Evolutionary conservation across 345 rosid species (phyloP).

Genomic region (Hibiscus syriacus): DNA sequence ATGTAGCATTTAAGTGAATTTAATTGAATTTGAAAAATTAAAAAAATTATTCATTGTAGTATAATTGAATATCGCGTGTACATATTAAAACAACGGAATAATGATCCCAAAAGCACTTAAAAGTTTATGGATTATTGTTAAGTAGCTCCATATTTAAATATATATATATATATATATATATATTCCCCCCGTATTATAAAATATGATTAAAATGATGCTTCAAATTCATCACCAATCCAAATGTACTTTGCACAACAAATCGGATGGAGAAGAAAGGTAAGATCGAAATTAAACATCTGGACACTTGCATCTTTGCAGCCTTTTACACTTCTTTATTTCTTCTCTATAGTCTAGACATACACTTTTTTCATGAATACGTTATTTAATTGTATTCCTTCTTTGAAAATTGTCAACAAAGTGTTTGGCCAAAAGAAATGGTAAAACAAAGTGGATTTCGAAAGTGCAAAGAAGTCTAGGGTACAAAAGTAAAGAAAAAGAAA

Average conservation of each 20-base stretch:
- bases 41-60: background rate
- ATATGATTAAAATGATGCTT: background rate
- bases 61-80: background rate
- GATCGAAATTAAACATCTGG: background rate
- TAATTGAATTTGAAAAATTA: background rate
- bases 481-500: background rate
- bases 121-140: background rate
- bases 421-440: background rate
- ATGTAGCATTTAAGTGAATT: no score
- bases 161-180: no score
- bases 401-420: background rate
- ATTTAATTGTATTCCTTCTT: no score
- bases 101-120: background rate
- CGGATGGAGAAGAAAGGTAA: background rate
- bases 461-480: background rate
- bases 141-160: background rate
- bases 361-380: no score
- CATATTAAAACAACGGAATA: background rate
- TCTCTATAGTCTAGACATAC: background rate
- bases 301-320: conserved; percentile 4
- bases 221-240: background rate
- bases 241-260: background rate
- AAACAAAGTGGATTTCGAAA: background rate
- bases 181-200: background rate
- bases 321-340: conserved; percentile 1